These are phyloP conservation scores for Penicillium herquei DNA, from an alignment of 495 filamentous ascomycete species.

Conservation along the genomic window DNA sequence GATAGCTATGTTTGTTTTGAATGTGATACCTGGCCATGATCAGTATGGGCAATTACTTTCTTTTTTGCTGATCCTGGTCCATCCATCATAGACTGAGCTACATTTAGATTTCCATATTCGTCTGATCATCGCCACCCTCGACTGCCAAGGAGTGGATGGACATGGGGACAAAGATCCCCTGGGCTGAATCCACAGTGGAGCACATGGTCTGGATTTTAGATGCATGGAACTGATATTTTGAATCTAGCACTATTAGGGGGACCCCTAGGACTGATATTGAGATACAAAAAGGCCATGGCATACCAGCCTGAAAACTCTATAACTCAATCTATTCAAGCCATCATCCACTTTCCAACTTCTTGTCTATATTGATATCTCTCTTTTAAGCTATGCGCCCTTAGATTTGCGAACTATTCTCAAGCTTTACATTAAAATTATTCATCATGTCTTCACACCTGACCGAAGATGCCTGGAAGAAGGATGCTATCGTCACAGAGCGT, in stretches of 20 bases:
- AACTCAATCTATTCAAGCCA: neutral
- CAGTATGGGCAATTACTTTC: too few species aligned
- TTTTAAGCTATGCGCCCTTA: conserved; percentile 3
- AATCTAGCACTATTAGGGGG: conserved; percentile 10
- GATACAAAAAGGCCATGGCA: conserved; percentile 17
- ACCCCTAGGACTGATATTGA: conserved; percentile 2
- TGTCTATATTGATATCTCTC: conserved; percentile 10
- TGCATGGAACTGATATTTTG: conserved; percentile 14
- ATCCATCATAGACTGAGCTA: conserved; percentile 11
- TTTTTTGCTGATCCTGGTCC: conserved; percentile 2
- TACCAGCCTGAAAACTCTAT: neutral
- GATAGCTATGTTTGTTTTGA: too few species aligned
- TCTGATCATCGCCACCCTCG: conserved; percentile 16
- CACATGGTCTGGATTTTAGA: conserved; percentile 22
- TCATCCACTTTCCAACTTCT: neutral
- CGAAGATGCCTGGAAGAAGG: conserved; percentile 11
- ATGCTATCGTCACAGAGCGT: conserved; percentile 9
- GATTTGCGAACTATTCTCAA: neutral
- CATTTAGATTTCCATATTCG: conserved; percentile 14
- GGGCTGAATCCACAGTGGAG: conserved; percentile 29
- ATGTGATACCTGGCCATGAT: too few species aligned
- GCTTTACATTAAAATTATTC: neutral
- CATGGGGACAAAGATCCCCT: conserved; percentile 11
- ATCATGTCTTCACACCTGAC: conserved; percentile 13
- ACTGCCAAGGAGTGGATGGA: conserved; percentile 13